Conservation (phyloP, 2,329 filamentous ascomycete genomes). For the Lecanicillium sp. region DNA sequence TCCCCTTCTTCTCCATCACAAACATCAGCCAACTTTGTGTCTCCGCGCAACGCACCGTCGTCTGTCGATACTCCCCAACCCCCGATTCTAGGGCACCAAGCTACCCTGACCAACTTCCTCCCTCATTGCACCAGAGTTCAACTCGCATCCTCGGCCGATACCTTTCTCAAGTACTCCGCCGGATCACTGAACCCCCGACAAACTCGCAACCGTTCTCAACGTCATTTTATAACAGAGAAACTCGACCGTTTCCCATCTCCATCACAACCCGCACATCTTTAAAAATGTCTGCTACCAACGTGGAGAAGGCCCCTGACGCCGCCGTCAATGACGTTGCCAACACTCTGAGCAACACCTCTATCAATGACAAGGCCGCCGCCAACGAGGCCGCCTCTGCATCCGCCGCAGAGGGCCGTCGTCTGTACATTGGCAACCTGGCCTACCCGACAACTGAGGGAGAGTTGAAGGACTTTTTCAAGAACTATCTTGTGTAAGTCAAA, state of each 20-base stretch:
- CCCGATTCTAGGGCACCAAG: slow-evolving; percentile 80
- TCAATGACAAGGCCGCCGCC: slow-evolving; percentile 55
- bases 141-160: slow-evolving; percentile 34
- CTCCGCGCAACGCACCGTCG: slow-evolving; percentile 42
- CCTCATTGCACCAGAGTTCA: slow-evolving; percentile 70
- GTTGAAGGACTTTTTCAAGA: slow-evolving; percentile 99
- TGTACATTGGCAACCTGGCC: slow-evolving; percentile 99
- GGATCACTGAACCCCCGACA: slow-evolving; percentile 26
- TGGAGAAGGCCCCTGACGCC: slow-evolving; percentile 60
- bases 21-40: slow-evolving; percentile 38
- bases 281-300: slow-evolving; percentile 72
- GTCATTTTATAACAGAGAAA: slow-evolving; percentile 45
- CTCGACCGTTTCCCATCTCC: slow-evolving; percentile 35
- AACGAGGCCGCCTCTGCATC: slow-evolving; percentile 92
- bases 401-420: slow-evolving; percentile 96
- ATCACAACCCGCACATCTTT: slow-evolving; percentile 29
- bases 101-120: slow-evolving; percentile 62
- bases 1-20: slow-evolving; percentile 34
- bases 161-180: slow-evolving; percentile 28
- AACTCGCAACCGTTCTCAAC: slow-evolving; percentile 40
- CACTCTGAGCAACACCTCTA: slow-evolving; percentile 66
- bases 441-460: slow-evolving; percentile 99
- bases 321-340: slow-evolving; percentile 73
- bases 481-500: slow-evolving; percentile 92
- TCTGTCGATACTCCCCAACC: slow-evolving; percentile 36